These are phyloP conservation scores for Paraphaeosphaeria minitans DNA, from an alignment of 2,329 filamentous ascomycete genomes.

Conservation along the genomic window DNA sequence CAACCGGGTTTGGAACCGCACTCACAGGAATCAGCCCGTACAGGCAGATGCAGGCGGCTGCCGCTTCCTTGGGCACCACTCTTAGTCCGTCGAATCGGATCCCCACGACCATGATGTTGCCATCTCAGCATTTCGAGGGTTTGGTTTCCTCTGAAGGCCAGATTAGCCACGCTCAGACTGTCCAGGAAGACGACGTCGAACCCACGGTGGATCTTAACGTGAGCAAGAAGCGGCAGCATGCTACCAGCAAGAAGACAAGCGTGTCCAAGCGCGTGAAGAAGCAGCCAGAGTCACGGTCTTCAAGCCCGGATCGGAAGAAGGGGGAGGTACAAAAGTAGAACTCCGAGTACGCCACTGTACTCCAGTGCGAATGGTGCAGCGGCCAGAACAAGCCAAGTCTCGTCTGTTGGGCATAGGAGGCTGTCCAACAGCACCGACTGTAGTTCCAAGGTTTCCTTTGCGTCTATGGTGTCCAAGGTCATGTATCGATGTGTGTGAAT, in stretches of 20 bases:
- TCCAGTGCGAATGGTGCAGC: neutral
- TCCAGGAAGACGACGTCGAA: neutral
- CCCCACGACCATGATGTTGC: slow-evolving; percentile 5
- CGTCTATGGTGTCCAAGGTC: neutral
- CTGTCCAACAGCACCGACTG: neutral
- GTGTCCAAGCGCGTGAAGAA: neutral
- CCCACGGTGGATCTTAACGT: neutral
- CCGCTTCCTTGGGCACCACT: slow-evolving; percentile 1
- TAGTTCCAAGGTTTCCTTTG: neutral
- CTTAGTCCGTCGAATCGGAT: slow-evolving; percentile 1
- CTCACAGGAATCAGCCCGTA: neutral
- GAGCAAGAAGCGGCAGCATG: slow-evolving; percentile 3
- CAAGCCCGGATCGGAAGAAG: neutral
- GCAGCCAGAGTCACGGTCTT: neutral
- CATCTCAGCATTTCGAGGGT: neutral
- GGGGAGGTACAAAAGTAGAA: neutral
- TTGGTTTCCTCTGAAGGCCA: neutral
- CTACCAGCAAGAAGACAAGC: neutral
- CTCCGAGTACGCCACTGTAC: neutral
- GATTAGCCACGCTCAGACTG: neutral
- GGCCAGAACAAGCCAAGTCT: neutral
- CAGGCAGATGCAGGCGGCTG: slow-evolving; percentile 1
- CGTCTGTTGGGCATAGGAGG: neutral
- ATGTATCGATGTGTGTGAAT: neutral
- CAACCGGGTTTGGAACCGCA: neutral